phyloP scores from a whole-genome alignment of 306 rosid species.

The Cicer yamashitae region DNA sequence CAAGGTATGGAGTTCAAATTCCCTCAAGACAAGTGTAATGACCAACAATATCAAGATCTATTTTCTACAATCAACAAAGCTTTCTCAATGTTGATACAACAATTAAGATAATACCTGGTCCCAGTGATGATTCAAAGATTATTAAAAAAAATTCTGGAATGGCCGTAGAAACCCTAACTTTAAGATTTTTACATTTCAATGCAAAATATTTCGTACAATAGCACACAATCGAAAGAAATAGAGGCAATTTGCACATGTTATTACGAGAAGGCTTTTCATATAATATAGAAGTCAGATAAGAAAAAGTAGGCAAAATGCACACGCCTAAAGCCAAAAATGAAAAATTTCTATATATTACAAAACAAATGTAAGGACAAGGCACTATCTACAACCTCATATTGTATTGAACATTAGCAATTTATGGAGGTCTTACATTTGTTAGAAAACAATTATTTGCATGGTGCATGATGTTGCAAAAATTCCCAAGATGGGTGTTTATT shows the following conservation, averaged over 20 bases:
- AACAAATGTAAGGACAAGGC: not conserved
- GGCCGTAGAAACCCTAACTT: too few relatives aligned
- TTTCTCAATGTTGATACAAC: too few relatives aligned
- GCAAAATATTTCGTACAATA: not conserved
- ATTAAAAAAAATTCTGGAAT: too few relatives aligned
- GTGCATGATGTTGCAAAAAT: constrained; percentile 51
- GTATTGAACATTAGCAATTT: not conserved
- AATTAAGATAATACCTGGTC: too few relatives aligned
- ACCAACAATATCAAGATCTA: too few relatives aligned
- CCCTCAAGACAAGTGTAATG: too few relatives aligned
- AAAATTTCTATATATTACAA: not conserved
- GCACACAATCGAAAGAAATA: not conserved
- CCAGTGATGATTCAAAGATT: too few relatives aligned
- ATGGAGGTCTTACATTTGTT: constrained; percentile 21
- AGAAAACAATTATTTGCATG: constrained; percentile 41
- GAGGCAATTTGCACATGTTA: constrained; percentile 9
- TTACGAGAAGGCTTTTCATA: not conserved
- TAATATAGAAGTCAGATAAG: not conserved
- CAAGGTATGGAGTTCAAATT: too few relatives aligned
- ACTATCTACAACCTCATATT: constrained; percentile 7
- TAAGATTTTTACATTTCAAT: not conserved
- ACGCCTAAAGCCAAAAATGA: not conserved
- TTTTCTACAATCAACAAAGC: too few relatives aligned
- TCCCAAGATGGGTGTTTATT: constrained; percentile 58
- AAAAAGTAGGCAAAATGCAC: not conserved